phyloP scores from a whole-genome alignment of 805 yeast genomes.

The Candida caryicola region DNA sequence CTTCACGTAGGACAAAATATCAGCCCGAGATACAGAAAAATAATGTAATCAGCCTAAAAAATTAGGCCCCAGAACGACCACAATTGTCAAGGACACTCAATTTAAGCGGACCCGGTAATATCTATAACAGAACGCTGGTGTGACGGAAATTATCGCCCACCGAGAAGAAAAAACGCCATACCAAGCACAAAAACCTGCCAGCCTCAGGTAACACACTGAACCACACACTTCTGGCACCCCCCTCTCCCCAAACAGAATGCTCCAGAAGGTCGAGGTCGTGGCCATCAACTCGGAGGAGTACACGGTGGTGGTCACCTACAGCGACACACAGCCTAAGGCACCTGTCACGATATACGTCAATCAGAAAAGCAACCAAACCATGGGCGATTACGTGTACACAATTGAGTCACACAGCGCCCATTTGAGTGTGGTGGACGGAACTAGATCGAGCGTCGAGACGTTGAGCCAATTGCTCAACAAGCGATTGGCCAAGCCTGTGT shows the following conservation, averaged over 20 bases:
- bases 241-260: no score
- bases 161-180: no score
- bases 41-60: not conserved
- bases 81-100: not conserved
- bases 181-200: no score
- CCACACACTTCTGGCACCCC: no score
- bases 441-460: slow-evolving; percentile 15
- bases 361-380: slow-evolving; percentile 16
- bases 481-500: slow-evolving; percentile 26
- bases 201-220: no score
- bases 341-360: slow-evolving; percentile 32
- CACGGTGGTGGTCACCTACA: slow-evolving; percentile 13
- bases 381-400: slow-evolving; percentile 32
- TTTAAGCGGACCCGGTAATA: no score
- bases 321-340: slow-evolving; percentile 8
- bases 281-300: slow-evolving; percentile 12
- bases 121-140: no score
- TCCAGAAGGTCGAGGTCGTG: slow-evolving; percentile 7
- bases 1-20: not conserved
- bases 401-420: slow-evolving; percentile 23
- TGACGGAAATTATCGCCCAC: no score
- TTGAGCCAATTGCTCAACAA: slow-evolving; percentile 23
- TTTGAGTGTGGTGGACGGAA: slow-evolving; percentile 15
- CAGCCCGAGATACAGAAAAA: not conserved
- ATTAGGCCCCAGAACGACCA: not conserved